phyloP scores from a whole-genome alignment of 371 early-diverging fungal genomes.

The Apophysomyces variabilis region DNA sequence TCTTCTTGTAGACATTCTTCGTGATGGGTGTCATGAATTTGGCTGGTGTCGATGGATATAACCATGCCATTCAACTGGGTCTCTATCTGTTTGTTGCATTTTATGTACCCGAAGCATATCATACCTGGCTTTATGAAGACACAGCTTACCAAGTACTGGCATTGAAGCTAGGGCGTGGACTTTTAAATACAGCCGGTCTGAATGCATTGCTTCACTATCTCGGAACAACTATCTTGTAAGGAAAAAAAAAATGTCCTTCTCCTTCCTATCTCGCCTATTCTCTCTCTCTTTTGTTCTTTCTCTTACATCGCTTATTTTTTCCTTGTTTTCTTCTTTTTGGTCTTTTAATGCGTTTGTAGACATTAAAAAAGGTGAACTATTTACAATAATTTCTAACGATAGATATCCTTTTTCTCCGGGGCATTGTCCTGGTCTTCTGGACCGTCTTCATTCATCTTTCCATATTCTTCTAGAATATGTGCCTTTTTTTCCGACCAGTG shows the following conservation, averaged over 20 bases:
- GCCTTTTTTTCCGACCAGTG: conserved; percentile 75
- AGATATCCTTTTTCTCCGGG: not conserved
- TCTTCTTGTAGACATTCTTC: conserved; percentile 20
- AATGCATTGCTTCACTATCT: conserved; percentile 17
- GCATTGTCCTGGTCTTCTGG: not conserved
- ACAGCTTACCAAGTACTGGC: conserved; percentile 12
- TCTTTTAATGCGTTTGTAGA: too few species aligned
- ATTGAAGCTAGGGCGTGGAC: conserved; percentile 16
- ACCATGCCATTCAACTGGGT: conserved; percentile 24
- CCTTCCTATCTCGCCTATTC: not conserved
- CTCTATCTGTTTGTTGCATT: conserved; percentile 21
- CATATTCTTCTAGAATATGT: conserved; percentile 56
- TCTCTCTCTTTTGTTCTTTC: not conserved
- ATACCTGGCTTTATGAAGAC: conserved; percentile 17
- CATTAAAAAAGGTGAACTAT: not conserved
- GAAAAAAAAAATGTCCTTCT: not conserved
- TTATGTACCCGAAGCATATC: conserved; percentile 20
- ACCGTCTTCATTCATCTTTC: conserved; percentile 30
- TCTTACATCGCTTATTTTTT: not conserved
- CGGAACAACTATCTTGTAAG: conserved; percentile 21
- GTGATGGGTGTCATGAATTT: conserved; percentile 29
- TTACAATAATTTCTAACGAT: not conserved
- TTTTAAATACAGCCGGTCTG: conserved; percentile 21
- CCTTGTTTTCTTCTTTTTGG: too few species aligned
- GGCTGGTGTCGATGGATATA: conserved; percentile 18